phyloP scores from a whole-genome alignment of 352 stramenopile genomes.

The Phytophthora parvispora region DNA sequence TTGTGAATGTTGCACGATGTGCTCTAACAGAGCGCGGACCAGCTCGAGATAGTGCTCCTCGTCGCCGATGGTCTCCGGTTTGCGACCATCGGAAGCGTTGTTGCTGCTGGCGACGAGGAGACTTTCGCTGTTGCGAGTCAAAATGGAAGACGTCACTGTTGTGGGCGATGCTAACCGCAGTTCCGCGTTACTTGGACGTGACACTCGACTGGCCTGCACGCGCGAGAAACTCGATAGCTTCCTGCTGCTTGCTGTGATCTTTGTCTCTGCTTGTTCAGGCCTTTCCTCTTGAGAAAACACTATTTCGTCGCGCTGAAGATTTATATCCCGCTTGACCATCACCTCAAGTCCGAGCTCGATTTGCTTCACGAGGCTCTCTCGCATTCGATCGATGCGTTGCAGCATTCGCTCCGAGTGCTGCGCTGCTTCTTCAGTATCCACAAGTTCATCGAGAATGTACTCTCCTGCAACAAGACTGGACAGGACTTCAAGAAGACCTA shows the following conservation, averaged over 20 bases:
- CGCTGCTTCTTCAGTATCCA: conserved; percentile 40
- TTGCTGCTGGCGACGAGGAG: background rate
- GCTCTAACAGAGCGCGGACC: conserved; percentile 17
- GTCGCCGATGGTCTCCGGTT: background rate
- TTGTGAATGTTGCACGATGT: conserved; percentile 13
- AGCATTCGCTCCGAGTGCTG: conserved; percentile 25
- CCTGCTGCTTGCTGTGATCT: conserved; percentile 16
- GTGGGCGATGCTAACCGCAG: conserved; percentile 27
- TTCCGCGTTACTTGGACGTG: conserved; percentile 27
- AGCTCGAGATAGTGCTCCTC: conserved; percentile 14
- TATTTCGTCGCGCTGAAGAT: conserved; percentile 20
- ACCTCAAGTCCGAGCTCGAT: conserved; percentile 43
- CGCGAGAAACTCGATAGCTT: conserved; percentile 30
- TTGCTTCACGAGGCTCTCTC: conserved; percentile 23
- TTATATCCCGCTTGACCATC: conserved; percentile 21
- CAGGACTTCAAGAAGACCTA: conserved; percentile 44
- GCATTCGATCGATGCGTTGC: conserved; percentile 37
- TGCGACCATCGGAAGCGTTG: background rate
- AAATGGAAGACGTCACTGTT: conserved; percentile 12
- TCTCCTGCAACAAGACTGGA: conserved; percentile 29
- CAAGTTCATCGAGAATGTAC: conserved; percentile 46
- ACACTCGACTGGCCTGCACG: conserved; percentile 21
- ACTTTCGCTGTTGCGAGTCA: conserved; percentile 8
- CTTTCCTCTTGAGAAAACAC: conserved; percentile 2
- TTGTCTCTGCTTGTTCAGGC: conserved; percentile 11